phyloP scores from a whole-genome alignment of 176 grass and related monocot genomes.

The Sorghum bicolor region Sorghum_bicolor_NCBIv3 NC_012879.2:58924001-58924500 shows the following conservation, averaged over 20 bases:
- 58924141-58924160: slow-evolving; percentile 74
- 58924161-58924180: slow-evolving; percentile 53
- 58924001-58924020: slow-evolving; percentile 60
- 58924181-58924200: slow-evolving; percentile 71
- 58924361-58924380: slow-evolving; percentile 50
- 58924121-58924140: slow-evolving; percentile 61
- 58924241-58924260: slow-evolving; percentile 90
- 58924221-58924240: slow-evolving; percentile 68
- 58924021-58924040: slow-evolving; percentile 86
- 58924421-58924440: slow-evolving; percentile 78
- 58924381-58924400: slow-evolving; percentile 46
- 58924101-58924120: slow-evolving; percentile 55
- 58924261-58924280: slow-evolving; percentile 40
- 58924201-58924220: slow-evolving; percentile 55
- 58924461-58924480: slow-evolving; percentile 38
- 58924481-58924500: slow-evolving; percentile 59
- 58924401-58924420: slow-evolving; percentile 59
- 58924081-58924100: slow-evolving; percentile 76
- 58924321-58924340: slow-evolving; percentile 84
- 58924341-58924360: slow-evolving; percentile 67
- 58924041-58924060: slow-evolving; percentile 50
- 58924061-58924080: slow-evolving; percentile 76
- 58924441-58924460: slow-evolving; percentile 58
- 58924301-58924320: slow-evolving; percentile 66
- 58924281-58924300: slow-evolving; percentile 69